Evolutionary conservation across 805 yeast species (phyloP), one percentile per base, ranked within the genome.

Genomic region (Wickerhamiella hasegawae): DNA sequence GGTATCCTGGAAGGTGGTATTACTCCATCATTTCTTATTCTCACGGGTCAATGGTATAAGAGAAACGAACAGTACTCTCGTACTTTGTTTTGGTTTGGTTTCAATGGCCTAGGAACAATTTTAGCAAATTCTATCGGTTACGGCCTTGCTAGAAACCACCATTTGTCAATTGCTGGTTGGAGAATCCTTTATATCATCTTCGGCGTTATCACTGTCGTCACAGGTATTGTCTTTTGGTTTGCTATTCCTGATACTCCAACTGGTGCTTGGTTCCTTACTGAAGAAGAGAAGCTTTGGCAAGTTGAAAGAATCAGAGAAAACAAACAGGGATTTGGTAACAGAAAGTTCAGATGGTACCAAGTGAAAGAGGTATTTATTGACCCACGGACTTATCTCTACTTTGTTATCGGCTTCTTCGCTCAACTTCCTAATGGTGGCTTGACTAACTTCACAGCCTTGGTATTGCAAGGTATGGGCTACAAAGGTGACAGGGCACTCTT

Each of bases 1-100:
- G 78, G 78, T 11, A 51, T 61, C 39, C 53, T 69, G 2, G 79
- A 72, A 47, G 58, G 69, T 38, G 58, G 27, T n/a, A 22, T 33
- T 16, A 37, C 35, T 28, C 73, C 74, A 1, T 73, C 75, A 0
- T 62, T 71, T 33, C 62, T 71, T 36, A 57, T 72, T 19, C 62
- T 74, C 29, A 68, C 74, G 26, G 68, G 76, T 19, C 71, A 71
- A 76, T 75, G 71, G 55, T 75, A 71, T 54, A 65, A 66, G 6
- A 42, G 52, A 12, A 37, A 38, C 5, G 54, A 53, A 36, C 71
- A 71, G 34, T 75, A 77, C 11, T 39, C 70, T 4, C 70, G 73
- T 45, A 71, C 65, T 43, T 54, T 65, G 10, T 18, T 48, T 15
- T 52, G 55, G 55, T 49, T 44, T 59, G 37, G 45, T 14, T 45